A percentile compares a stretch with the other conserved stretches of the same genome.
These are phyloP conservation scores for Aspergillus terreus DNA, from an alignment of 2,329 filamentous ascomycete species.

Conservation along the genomic window DNA sequence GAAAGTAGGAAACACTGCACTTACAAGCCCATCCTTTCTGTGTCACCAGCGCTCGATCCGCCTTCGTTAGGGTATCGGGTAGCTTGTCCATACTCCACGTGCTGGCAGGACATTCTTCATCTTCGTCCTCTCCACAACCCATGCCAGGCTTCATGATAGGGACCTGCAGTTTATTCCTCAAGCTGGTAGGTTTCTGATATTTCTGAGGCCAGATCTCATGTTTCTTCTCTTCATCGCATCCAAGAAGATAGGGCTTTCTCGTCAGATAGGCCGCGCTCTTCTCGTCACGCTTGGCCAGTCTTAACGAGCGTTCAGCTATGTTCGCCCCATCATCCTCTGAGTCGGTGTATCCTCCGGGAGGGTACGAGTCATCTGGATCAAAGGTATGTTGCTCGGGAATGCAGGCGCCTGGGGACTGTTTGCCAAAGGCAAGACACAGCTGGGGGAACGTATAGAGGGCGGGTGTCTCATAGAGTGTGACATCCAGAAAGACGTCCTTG, in stretches of 20 bases:
- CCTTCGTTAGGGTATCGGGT: background rate
- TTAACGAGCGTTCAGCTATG: background rate
- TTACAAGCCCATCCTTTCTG: background rate
- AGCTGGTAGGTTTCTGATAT: background rate
- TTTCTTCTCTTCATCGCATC: background rate
- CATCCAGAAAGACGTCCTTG: background rate
- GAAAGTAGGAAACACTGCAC: background rate
- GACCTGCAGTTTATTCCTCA: background rate
- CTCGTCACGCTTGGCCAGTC: background rate
- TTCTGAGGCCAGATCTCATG: background rate
- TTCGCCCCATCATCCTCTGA: background rate
- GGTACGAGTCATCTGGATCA: background rate
- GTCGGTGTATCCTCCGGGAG: background rate
- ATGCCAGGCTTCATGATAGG: background rate
- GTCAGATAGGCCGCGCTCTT: background rate
- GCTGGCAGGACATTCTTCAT: background rate
- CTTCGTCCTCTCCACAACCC: background rate
- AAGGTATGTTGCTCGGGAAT: background rate
- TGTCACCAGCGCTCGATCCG: background rate
- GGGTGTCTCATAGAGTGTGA: background rate
- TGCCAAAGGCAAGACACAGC: conserved; percentile 2
- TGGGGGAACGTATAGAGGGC: conserved; percentile 5
- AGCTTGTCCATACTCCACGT: background rate
- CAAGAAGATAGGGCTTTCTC: background rate
- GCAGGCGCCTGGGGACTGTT: background rate